A percentile compares a stretch with the other conserved stretches of the same genome.
Conservation (phyloP, 192 early-diverging fungal species). For the Ramicandelaber brevisporus region DNA sequence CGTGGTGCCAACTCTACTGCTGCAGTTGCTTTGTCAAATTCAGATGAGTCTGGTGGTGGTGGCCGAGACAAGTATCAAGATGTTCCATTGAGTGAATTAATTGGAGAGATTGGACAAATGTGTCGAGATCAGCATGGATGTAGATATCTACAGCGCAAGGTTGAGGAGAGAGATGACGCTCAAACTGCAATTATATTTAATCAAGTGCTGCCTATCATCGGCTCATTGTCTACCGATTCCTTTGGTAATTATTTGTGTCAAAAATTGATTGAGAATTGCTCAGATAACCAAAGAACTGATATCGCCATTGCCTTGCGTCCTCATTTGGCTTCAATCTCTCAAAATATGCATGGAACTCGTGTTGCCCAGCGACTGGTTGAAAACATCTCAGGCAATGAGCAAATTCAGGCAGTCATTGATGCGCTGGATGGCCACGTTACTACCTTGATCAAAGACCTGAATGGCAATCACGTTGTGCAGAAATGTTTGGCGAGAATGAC, state of each 20-base stretch:
- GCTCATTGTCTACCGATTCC: slow-evolving; percentile 68
- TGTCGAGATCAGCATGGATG: slow-evolving; percentile 82
- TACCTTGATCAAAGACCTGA: slow-evolving; percentile 67
- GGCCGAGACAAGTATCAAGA: too few species aligned
- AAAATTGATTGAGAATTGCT: slow-evolving; percentile 61
- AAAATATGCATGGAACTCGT: slow-evolving; percentile 81
- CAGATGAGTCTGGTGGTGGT: too few species aligned
- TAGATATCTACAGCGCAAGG: slow-evolving; percentile 60
- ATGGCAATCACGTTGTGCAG: slow-evolving; percentile 83
- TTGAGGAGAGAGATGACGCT: slow-evolving; percentile 44
- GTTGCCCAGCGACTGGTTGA: slow-evolving; percentile 87
- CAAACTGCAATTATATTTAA: slow-evolving; percentile 43
- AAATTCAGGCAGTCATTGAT: slow-evolving; percentile 36
- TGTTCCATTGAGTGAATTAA: slow-evolving; percentile 32
- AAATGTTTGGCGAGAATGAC: slow-evolving; percentile 59
- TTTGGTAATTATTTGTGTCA: slow-evolving; percentile 87
- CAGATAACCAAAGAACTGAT: slow-evolving; percentile 42
- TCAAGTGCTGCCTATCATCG: slow-evolving; percentile 47
- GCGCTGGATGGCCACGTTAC: slow-evolving; percentile 47
- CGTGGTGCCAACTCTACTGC: too few species aligned
- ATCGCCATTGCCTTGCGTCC: slow-evolving; percentile 45
- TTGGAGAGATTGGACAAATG: slow-evolving; percentile 44
- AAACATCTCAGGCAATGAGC: slow-evolving; percentile 23
- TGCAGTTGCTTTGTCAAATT: too few species aligned
- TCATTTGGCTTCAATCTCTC: slow-evolving; percentile 49